Evolutionary conservation across 208 protist species (phyloP), one percentile per base, ranked within the genome.

Genomic region (Leishmania tropica): DNA sequence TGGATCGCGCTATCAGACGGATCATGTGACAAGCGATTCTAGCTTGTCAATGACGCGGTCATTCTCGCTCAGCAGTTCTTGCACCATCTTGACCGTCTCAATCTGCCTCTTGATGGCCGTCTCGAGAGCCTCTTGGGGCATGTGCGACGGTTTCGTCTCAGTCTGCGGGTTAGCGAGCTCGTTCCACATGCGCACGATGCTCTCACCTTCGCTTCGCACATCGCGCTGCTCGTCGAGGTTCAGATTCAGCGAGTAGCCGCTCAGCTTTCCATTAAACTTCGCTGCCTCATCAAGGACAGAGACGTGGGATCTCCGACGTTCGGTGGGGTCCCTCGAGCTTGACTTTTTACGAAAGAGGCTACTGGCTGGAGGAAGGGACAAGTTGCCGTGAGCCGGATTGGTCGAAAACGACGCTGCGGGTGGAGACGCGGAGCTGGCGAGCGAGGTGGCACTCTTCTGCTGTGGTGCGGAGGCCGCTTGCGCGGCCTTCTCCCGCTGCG

Each of bases 141-240:
- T 88, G 17, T 79, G 75, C 53, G 89, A 84, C n/a, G 90, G 83
- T 45, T 90, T 87, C 31, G 90, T 92, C 35, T 92, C 82, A 4
- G 72, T 62, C 42, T 81, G 83, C 2, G 83, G 78, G 47, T 89
- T 73, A 40, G 94, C 45, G 35, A 96, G 81, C 40, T 96, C 93
- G 15, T 88, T 88, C 88, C 92, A 97, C 92, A 97, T 97, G 24
- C 86, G 76, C 10, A 93, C 90, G 68, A 97, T 95, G 67, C 88
- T 93, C 56, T 90, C 56, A 21, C 89, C 93, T 8, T 93, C 85
- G 17, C 78, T 78, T 17, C 76, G 81, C 10, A 95, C 80, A 31
- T 89, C 83, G 13, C 83, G 79, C 17, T 56, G 10, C 31, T 85
- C 80, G 10, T 84, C 72, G 3, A 64, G 19, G 35, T 93, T 86